Percentiles rank a stretch among this genome's conserved stretches.
Evolutionary conservation across 1,284 basidiomycete species (phyloP).

Genomic region (Heterobasidion annosum): DNA sequence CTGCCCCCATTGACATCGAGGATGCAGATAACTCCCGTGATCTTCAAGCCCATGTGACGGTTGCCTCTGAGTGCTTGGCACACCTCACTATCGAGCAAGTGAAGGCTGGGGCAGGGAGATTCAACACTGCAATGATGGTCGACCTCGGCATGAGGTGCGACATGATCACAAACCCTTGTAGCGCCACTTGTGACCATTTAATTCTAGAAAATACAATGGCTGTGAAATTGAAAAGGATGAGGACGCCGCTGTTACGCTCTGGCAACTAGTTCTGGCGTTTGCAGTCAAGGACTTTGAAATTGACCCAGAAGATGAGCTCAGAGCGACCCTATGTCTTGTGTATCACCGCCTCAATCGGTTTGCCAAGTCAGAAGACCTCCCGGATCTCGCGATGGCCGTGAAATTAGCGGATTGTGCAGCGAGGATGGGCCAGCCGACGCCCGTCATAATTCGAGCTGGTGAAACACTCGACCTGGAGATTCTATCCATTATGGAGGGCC

Average conservation of each 20-base stretch:
- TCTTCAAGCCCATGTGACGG: no score
- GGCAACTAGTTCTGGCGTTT: not conserved
- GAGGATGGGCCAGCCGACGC: not conserved
- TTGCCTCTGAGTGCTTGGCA: no score
- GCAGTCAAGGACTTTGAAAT: not conserved
- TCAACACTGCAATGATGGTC: no score
- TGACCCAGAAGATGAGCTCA: no score
- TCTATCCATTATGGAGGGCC: not conserved
- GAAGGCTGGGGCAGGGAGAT: no score
- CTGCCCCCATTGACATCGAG: no score
- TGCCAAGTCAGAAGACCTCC: not conserved
- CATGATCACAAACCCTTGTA: no score
- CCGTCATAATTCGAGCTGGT: not conserved
- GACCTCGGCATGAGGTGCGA: no score
- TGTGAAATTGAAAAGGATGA: not conserved
- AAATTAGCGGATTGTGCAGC: not conserved
- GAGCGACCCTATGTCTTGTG: not conserved
- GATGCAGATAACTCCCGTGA: no score
- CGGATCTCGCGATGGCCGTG: not conserved
- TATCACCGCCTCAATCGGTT: not conserved
- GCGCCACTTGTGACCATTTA: no score
- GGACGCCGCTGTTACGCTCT: not conserved
- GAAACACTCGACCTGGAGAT: not conserved
- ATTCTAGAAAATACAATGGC: not conserved
- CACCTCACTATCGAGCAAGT: no score